Evolutionary conservation across 352 stramenopile genomes (phyloP), one percentile per base, ranked within the genome.

Genomic region (Phytophthora pluvialis): DNA sequence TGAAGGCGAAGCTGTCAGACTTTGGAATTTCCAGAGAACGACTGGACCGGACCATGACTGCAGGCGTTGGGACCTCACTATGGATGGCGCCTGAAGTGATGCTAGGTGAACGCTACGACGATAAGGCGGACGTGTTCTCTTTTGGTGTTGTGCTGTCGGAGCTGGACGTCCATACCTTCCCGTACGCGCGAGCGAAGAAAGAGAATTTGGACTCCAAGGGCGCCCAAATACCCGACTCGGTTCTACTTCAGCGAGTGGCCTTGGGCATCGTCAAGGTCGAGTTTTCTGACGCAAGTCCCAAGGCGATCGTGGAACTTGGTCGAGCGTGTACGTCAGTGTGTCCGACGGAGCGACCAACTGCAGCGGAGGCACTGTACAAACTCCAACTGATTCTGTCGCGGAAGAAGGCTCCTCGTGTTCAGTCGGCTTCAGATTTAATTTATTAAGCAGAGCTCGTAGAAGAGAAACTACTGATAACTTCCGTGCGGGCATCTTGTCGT

Each of bases 11-110:
- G 47, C 62, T 90, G 21, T 85, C 75, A 0, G 81, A 90, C 64
- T 90, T 89, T 62, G 81, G 81, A 5, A 71, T 90, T 12, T 86
- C 75, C 9, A 58, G 70, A 5, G 46, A 64, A 29, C 53, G 57
- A 18, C 45, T 67, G 0, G 63, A 72, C 3, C 36, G 67, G 3
- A 77, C 64, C 3, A 83, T 86, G 75, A 82, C 67, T 1, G 54
- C 64, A 10, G 65, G 71, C 8, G 70, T 85, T n/a, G 83, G 80
- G 3, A 91, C 83, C 0, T 81, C 78, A 5, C 73, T 81, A 18
- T 90, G 83, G 83, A 71, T 81, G 28, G 79, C 83, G 5, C 81
- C 83, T 0, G 83, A 92, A 46, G 60, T 89, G 21, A 70, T 97
- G 18, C 38, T 71, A 1, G 88, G 89, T 3, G 67, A 76, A 26